Evolutionary conservation across 1,284 basidiomycete genomes (phyloP), one percentile per base, ranked within the genome.

Genomic region (Stygiomarasmius scandens): DNA sequence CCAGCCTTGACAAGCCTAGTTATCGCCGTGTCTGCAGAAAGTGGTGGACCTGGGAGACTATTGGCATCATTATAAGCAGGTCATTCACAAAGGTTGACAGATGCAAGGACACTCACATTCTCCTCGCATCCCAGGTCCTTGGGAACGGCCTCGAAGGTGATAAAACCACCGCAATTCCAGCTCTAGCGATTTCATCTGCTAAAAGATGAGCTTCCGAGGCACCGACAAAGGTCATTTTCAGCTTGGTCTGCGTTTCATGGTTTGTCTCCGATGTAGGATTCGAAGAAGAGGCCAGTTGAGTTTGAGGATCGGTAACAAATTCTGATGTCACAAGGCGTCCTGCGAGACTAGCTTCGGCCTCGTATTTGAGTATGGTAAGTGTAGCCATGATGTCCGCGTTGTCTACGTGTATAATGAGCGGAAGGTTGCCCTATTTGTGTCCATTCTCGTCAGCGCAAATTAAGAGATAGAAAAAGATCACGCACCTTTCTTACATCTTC

Each of bases 331-430:
- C 71, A 8, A 69, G 62, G 2, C 16, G 12, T n/a, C n/a, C n/a
- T n/a, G n/a, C n/a, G 29, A 12, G 12, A 12, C 16, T 3, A 8
- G 59, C 64, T 34, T 85, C 84, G 19, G 85, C 72, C 54, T 85
- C 78, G 32, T 70, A 66, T 73, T 86, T 85, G 22, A 93, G 74
- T 19, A 71, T 62, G 25, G 93, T 73, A 5, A 93, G 68, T 1
- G 82, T 78, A 0, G 84, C 83, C 63, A 93, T 91, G 53, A 84
- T 74, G 66, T 92, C 88, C 0, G 86, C 87, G 58, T 75, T 83
- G 57, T 84, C 65, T 0, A 83, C 83, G 1, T 78, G 70, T 3
- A 91, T 72, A 2, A 91, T 84, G 1, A 76, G 61, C 0, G 71
- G 67, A 2, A 69, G 66, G 11, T 62, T 32, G 5, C 67, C 68